phyloP scores from a whole-genome alignment of 1,139 yeast genomes.

The Wickerhamiella infanticola region DNA sequence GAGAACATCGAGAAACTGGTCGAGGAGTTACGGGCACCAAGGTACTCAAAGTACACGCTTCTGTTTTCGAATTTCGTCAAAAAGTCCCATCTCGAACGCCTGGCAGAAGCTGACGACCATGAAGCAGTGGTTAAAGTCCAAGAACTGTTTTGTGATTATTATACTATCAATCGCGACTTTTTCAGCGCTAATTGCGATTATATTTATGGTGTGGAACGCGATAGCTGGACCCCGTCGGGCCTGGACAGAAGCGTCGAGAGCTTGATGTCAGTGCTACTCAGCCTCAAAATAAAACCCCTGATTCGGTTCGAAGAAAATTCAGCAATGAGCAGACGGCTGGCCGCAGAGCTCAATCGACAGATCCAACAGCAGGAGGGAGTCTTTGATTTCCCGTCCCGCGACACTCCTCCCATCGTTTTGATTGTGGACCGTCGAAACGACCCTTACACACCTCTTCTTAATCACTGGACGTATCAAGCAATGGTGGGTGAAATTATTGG shows the following conservation, averaged over 20 bases:
- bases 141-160: constrained; percentile 75
- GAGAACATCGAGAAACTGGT: constrained; percentile 45
- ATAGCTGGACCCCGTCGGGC: constrained; percentile 33
- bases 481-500: constrained; percentile 92
- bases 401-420: constrained; percentile 61
- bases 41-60: constrained; percentile 59
- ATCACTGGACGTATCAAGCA: constrained; percentile 97
- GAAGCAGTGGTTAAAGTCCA: constrained; percentile 64
- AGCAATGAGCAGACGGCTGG: constrained; percentile 45
- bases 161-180: constrained; percentile 54
- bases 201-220: constrained; percentile 20
- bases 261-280: constrained; percentile 48
- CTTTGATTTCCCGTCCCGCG: constrained; percentile 51
- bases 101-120: constrained; percentile 82
- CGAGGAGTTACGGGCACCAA: constrained; percentile 61
- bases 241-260: constrained; percentile 38
- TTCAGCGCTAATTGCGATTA: constrained; percentile 27
- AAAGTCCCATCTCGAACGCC: constrained; percentile 62
- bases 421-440: constrained; percentile 74
- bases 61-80: constrained; percentile 61
- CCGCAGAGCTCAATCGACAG: constrained; percentile 39
- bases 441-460: constrained; percentile 78
- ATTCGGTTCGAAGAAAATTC: constrained; percentile 64
- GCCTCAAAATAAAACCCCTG: constrained; percentile 62
- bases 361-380: constrained; percentile 32